Base-by-base conservation (phyloP, 208 protist genomes). In the Leptomonas pyrrhocoris region DNA sequence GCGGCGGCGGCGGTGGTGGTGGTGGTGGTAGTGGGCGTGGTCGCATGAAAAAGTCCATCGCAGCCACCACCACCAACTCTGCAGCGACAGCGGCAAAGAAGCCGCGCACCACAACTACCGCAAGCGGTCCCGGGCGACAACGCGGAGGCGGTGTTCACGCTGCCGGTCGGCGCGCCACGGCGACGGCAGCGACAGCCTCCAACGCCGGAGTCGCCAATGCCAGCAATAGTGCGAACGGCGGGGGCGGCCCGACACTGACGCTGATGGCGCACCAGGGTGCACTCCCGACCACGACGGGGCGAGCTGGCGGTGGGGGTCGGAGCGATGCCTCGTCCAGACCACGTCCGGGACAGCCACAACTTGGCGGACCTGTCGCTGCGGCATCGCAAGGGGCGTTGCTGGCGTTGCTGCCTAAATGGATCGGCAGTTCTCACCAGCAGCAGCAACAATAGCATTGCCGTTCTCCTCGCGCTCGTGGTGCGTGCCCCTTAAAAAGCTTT, bases 321-420 rank as follows among this genome's bases (percentile, higher is more conserved):
- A 45, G 31, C 2, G 25, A 59, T 16, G 36, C 19, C 21, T 2
- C 45, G 55, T 2, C 18, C 11, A 6, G 25, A 28, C 36, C 8
- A 15, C 54, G 1, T 42, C 54, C 12, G 19, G 8, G 11, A 6
- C 13, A 12, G 19, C 27, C 27, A 45, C 38, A 21, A 13, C 48
- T 48, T 16, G 54, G 9, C 18, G 27, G 27, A 8, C 5, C 49
- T 5, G 28, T 38, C 11, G 30, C 25, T 15, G 31, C 31, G 13
- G 42, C 50, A 12, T n/a, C 56, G 18, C 69, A 53, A 18, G 48
- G 53, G 0, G 59, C 60, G 28, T 54, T 80, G 57, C 67, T 79
- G 21, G 54, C 74, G 46, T 49, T 85, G 51, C 25, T 85, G n/a
- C 74, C 80, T 28, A 80, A 81, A 48, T 85, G 80, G 80, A 46